These are phyloP conservation scores for Boletus vinaceobasis DNA, from an alignment of 768 basidiomycete genomes.

Conservation along the genomic window DNA sequence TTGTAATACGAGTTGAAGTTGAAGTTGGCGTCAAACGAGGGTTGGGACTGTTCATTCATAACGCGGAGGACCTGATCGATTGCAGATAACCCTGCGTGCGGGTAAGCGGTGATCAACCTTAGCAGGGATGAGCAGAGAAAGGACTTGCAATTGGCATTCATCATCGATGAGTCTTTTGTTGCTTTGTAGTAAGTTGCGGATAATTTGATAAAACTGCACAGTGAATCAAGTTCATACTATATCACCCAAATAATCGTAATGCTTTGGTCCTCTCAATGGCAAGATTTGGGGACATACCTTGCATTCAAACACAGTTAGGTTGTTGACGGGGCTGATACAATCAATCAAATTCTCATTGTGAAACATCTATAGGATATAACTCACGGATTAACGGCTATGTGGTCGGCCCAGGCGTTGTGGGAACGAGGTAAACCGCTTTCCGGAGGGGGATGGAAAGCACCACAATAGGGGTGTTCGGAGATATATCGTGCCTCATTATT, in stretches of 20 bases:
- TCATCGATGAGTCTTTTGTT: constrained; percentile 70
- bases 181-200: constrained; percentile 68
- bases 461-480: constrained; percentile 72
- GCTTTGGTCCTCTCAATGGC: background rate
- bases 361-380: constrained; percentile 22
- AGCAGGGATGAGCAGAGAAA: background rate
- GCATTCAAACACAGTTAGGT: constrained; percentile 76
- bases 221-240: constrained; percentile 76
- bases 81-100: constrained; percentile 55
- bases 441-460: constrained; percentile 76
- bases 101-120: background rate
- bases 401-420: constrained; percentile 66
- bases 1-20: constrained; percentile 77
- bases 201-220: constrained; percentile 76
- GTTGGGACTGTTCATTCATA: constrained; percentile 72
- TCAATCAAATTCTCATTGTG: background rate
- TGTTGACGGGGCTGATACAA: constrained; percentile 55
- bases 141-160: constrained; percentile 62
- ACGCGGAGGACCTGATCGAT: constrained; percentile 72
- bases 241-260: background rate
- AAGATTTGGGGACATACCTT: constrained; percentile 44
- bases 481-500: constrained; percentile 78
- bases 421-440: constrained; percentile 65
- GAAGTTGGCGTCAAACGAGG: constrained; percentile 64
- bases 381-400: constrained; percentile 72